Conservation (phyloP, 1,284 basidiomycete species). For the Bondarzewia mesenterica region DNA sequence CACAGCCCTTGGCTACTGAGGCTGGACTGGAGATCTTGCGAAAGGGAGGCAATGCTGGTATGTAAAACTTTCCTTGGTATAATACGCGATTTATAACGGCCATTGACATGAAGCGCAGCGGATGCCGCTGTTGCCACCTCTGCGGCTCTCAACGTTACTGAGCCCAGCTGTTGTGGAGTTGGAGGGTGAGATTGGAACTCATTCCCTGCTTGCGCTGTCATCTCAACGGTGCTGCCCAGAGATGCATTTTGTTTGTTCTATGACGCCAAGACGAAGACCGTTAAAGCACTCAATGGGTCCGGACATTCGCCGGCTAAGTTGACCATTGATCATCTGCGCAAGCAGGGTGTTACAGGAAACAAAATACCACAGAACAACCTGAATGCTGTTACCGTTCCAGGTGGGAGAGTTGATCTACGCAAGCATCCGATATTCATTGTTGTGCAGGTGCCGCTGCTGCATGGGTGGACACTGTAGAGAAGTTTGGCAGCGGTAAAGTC, state of each 20-base stretch:
- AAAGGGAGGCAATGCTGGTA: conserved; percentile 89
- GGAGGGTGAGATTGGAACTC: conserved; percentile 49
- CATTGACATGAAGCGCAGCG: conserved; percentile 26
- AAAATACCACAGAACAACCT: conserved; percentile 70
- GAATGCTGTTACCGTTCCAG: conserved; percentile 89
- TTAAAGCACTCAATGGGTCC: conserved; percentile 82
- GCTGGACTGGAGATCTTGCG: conserved; percentile 85
- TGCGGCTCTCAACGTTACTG: conserved; percentile 84
- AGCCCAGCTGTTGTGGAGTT: conserved; percentile 76
- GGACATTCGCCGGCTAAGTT: conserved; percentile 81
- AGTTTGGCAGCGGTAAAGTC: conserved; percentile 79
- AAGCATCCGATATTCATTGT: not conserved
- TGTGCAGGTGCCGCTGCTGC: conserved; percentile 77
- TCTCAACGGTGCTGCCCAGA: conserved; percentile 26
- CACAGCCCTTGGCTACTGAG: conserved; percentile 84
- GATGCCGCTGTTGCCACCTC: conserved; percentile 78
- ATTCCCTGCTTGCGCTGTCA: not conserved
- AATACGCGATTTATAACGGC: not conserved
- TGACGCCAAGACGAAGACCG: conserved; percentile 70
- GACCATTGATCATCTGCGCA: conserved; percentile 65
- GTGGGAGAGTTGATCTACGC: conserved; percentile 23
- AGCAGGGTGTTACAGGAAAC: conserved; percentile 58
- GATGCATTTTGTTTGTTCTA: conserved; percentile 93
- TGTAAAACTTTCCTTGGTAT: conserved; percentile 26
- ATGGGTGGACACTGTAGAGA: conserved; percentile 85